Percentiles rank a stretch among this genome's conserved stretches.
These are phyloP conservation scores for Acanthamoeba sp. DNA, from an alignment of 208 protist species.

Conservation along the genomic window DNA sequence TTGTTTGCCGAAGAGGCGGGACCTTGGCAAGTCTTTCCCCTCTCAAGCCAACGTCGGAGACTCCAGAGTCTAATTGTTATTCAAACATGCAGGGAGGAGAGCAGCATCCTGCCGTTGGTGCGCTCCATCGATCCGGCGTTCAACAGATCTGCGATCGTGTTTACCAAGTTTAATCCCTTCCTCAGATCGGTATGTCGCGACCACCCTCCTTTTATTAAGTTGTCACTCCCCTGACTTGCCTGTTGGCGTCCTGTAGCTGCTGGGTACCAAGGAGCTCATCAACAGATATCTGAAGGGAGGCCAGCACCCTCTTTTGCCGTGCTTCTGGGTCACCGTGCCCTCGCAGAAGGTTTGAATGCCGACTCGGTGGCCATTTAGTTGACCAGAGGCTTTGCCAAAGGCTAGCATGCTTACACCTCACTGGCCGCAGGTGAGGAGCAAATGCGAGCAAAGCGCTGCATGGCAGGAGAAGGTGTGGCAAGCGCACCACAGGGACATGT, in stretches of 20 bases:
- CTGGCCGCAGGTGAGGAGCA: conserved; percentile 15
- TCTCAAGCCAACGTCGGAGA: background rate
- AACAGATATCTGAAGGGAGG: conserved; percentile 62
- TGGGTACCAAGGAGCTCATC: conserved; percentile 45
- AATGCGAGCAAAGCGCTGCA: background rate
- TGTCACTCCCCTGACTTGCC: background rate
- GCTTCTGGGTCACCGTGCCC: conserved; percentile 68
- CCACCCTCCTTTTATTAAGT: background rate
- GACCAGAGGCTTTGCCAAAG: background rate
- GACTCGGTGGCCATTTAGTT: too few relatives aligned
- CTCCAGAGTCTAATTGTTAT: background rate
- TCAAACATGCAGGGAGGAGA: conserved; percentile 13
- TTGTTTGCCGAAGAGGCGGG: conserved; percentile 31
- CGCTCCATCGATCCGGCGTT: conserved; percentile 37
- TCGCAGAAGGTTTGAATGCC: conserved; percentile 20
- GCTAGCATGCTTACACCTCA: background rate
- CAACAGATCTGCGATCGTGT: conserved; percentile 29
- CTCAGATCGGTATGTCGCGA: background rate
- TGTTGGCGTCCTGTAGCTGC: background rate
- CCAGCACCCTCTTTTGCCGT: conserved; percentile 37
- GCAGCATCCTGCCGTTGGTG: conserved; percentile 36
- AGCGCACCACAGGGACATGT: conserved; percentile 25
- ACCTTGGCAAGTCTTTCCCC: background rate
- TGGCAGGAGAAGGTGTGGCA: conserved; percentile 63
- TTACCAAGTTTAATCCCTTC: conserved; percentile 47